A percentile compares a stretch with the other conserved stretches of the same genome.
These are phyloP conservation scores for Prunus mongolica DNA, from an alignment of 306 rosid species.

Conservation along the genomic window DNA sequence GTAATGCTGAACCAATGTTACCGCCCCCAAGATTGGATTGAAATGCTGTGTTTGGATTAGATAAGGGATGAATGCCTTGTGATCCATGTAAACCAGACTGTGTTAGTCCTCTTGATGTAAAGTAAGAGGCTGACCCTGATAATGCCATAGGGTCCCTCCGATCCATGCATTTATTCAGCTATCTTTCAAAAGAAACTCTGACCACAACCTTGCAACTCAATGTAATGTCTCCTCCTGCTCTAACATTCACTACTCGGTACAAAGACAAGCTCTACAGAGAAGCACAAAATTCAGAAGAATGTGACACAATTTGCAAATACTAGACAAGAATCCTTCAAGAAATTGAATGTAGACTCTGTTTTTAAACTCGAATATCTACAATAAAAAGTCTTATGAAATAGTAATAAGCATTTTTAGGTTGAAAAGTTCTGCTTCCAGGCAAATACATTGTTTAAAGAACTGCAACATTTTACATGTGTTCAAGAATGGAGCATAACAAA, in stretches of 20 bases:
- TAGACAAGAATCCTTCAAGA: constrained; percentile 19
- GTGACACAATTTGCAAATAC: constrained; percentile 19
- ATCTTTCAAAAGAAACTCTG: constrained; percentile 26
- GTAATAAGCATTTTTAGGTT: background rate
- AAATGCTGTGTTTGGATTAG: constrained; percentile 56
- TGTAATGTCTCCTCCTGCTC: constrained; percentile 32
- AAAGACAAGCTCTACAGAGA: constrained; percentile 25
- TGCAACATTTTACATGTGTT: constrained; percentile 18
- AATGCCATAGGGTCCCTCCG: constrained; percentile 83
- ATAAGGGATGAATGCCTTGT: constrained; percentile 42
- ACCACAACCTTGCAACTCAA: constrained; percentile 21
- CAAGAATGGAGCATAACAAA: constrained; percentile 10
- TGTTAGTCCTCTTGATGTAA: constrained; percentile 63
- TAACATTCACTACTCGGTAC: constrained; percentile 21
- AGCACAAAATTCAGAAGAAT: constrained; percentile 19
- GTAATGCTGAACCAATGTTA: constrained; percentile 55
- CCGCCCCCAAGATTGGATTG: constrained; percentile 60
- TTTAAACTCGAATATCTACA: background rate
- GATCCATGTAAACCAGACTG: constrained; percentile 66
- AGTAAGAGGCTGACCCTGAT: constrained; percentile 75
- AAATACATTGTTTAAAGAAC: constrained; percentile 9
- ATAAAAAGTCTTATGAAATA: background rate
- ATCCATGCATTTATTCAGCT: constrained; percentile 80
- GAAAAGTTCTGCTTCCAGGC: constrained; percentile 12
- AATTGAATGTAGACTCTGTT: background rate